Base-by-base conservation (phyloP, 768 basidiomycete species). In the Antrodiella citrinella region DNA sequence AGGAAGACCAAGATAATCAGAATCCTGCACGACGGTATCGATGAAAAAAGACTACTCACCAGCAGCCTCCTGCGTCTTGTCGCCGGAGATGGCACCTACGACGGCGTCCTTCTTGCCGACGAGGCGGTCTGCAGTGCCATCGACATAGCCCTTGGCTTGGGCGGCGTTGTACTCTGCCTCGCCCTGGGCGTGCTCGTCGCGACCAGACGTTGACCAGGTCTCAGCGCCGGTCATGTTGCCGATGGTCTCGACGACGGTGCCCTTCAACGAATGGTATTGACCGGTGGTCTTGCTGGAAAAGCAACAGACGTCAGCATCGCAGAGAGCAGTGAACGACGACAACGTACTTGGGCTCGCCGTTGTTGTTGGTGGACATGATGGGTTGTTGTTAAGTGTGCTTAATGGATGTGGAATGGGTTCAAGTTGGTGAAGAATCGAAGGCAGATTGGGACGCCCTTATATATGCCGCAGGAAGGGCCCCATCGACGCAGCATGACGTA, bases 21-120 rank as follows among this genome's bases (percentile, higher is more conserved):
- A 10, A 10, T 38, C 35, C 10, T 38, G 10, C 35, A 18, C 18
- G 10, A 38, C 35, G n/a, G n/a, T n/a, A n/a, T n/a, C n/a, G n/a
- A 38, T 38, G 35, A 38, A 38, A 38, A 38, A 38, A 38, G 35
- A 10, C 7, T 7, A 54, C 69, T 45, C 51, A 77, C 80, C 79
- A 15, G 67, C n/a, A 15, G 55, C 49, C 62, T 82, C 69, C 59
- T 78, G 75, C n/a, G 64, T 38, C 55, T 71, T 69, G 61, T 81
- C 81, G 22, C 78, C 81, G n/a, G 66, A 72, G 44, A 82, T 53
- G 9, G 80, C 75, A 26, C 80, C 80, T 26, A 76, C 65, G 25
- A 82, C 63, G 40, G 75, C 59, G 48, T 81, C 79, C 51, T 75
- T 73, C 62, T 77, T 76, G 38, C 80, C 80, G 2, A 54, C 61